Evolutionary conservation across 1,284 basidiomycete genomes (phyloP).

Genomic region (Microbotryum scabiosae): DNA sequence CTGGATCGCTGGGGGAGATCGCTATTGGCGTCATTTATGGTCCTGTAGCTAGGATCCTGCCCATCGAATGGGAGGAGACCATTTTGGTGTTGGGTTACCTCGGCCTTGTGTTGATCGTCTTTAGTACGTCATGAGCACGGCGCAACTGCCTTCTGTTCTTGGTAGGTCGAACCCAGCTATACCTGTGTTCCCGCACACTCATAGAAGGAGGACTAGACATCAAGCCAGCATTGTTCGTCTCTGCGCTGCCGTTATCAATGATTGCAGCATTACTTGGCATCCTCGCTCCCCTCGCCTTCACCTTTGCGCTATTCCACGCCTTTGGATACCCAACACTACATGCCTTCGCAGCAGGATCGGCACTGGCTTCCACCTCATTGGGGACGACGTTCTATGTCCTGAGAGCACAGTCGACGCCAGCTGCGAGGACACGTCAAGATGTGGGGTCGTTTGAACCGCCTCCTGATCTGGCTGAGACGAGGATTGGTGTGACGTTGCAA

Average conservation of each 20-base stretch:
- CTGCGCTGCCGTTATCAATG: constrained; percentile 44
- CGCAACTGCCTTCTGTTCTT: not conserved
- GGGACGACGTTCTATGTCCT: constrained; percentile 51
- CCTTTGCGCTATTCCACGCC: constrained; percentile 26
- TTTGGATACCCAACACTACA: constrained; percentile 43
- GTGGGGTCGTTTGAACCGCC: not conserved
- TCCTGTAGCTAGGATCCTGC: constrained; percentile 46
- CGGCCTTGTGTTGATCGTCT: constrained; percentile 50
- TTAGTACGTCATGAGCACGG: constrained; percentile 32
- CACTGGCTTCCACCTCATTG: constrained; percentile 49
- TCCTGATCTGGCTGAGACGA: constrained; percentile 43
- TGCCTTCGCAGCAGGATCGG: constrained; percentile 49
- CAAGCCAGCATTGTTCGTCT: constrained; percentile 41
- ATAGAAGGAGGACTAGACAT: constrained; percentile 48
- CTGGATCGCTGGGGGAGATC: constrained; percentile 46
- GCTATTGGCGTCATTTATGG: constrained; percentile 48
- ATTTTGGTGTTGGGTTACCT: constrained; percentile 48
- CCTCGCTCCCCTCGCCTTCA: constrained; percentile 44
- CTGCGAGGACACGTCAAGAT: not conserved
- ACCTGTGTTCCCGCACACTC: too few relatives aligned
- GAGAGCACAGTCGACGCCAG: constrained; percentile 7
- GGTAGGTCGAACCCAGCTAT: not conserved
- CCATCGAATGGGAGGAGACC: constrained; percentile 42
- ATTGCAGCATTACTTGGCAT: constrained; percentile 47
- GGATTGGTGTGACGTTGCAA: constrained; percentile 48